Base-by-base conservation (phyloP, 768 basidiomycete genomes). In the Suillus clintonianus region DNA sequence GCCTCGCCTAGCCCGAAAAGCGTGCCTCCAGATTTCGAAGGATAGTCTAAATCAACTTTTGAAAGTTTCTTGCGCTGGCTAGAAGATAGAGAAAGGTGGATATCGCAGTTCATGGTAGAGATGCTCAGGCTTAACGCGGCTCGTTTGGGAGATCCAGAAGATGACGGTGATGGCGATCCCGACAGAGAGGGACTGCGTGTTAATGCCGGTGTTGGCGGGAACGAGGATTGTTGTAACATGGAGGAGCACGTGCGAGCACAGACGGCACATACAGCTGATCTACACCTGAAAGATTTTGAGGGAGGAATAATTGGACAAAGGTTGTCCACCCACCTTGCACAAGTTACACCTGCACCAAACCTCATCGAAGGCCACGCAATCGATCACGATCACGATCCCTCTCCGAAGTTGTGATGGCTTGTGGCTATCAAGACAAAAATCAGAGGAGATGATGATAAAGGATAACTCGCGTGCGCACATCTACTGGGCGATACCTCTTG, bases 221-320 rank as follows among this genome's bases (percentile, higher is more conserved):
- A 59, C 39, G 77, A 80, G 14, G 71, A 64, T 2, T 72, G 74
- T 17, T 68, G 68, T 36, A 66, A 74, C 32, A 70, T 75, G 0
- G 73, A 77, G 30, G 75, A 77, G 55, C 79, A 80, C 27, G 72
- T 80, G 14, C 79, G 71, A 17, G 79, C 67, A 56, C 79, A 80
- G 48, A 80, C 71, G 4, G 70, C 66, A 59, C 79, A 80, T 19
- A 71, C 77, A 48, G 73, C 66, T 13, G 74, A 69, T 19, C 71
- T 57, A 58, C 79, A 80, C 55, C 79, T 80, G 39, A 41, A 10
- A 36, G 24, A 27, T 36, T 50, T 22, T 47, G 27, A 24, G 27
- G 37, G 32, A 24, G 0, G 15, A 50, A 22, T 4, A 56, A 17
- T 14, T 6, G 27, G 27, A 41, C 22, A 34, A n/a, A 5, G 22